phyloP scores from a whole-genome alignment of 1,284 basidiomycete species.

The Ganoderma leucocontextum region DNA sequence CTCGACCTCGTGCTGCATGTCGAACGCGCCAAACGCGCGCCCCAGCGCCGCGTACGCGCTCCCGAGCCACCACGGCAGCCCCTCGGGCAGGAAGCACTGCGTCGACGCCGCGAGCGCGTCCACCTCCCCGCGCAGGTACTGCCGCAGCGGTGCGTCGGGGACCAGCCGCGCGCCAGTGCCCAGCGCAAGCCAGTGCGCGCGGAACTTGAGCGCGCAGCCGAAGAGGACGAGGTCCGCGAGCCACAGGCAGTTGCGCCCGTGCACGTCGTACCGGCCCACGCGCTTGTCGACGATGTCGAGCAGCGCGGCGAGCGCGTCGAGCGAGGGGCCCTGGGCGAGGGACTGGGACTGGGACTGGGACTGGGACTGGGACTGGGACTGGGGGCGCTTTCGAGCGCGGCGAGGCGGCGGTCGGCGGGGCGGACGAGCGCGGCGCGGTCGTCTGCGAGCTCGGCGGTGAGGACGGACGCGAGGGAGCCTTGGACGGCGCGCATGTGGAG shows the following conservation, averaged over 20 bases:
- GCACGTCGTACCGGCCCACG: neutral
- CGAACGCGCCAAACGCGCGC: neutral
- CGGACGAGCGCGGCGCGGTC: constrained; percentile 4
- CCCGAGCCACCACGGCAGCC: constrained; percentile 9
- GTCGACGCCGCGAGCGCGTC: constrained; percentile 5
- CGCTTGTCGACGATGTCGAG: constrained; percentile 7
- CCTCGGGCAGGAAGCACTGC: constrained; percentile 1
- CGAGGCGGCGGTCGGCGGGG: neutral
- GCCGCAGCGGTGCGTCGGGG: constrained; percentile 5
- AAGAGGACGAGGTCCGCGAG: constrained; percentile 17
- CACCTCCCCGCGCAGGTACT: constrained; percentile 14
- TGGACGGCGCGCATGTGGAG: constrained; percentile 2
- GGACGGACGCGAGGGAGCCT: neutral
- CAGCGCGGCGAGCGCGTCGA: constrained; percentile 15
- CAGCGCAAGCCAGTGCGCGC: constrained; percentile 9
- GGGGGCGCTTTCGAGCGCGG: neutral
- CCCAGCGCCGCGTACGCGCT: neutral
- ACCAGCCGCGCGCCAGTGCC: neutral
- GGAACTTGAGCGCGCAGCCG: constrained; percentile 11
- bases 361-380: neutral
- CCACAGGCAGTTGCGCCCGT: constrained; percentile 19
- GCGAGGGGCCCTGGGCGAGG: constrained; percentile 3
- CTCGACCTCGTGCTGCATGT: constrained; percentile 11
- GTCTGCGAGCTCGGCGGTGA: neutral
- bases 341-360: neutral